These are phyloP conservation scores for Podila minutissima DNA, from an alignment of 192 early-diverging fungal species.

Conservation along the genomic window DNA sequence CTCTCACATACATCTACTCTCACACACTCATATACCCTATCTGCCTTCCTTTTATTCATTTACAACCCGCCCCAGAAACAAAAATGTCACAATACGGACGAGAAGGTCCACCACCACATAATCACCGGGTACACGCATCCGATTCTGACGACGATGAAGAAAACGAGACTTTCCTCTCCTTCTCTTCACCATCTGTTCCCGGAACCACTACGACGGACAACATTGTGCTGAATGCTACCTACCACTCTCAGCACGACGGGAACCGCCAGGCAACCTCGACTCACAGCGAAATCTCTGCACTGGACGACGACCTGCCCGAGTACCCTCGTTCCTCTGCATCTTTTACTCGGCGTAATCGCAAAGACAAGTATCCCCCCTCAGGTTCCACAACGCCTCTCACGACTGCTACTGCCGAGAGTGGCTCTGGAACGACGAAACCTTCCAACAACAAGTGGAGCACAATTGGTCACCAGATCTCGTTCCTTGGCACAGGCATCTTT, in stretches of 20 bases:
- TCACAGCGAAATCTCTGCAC: neutral
- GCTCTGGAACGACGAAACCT: neutral
- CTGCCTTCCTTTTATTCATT: too few relatives aligned
- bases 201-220: neutral
- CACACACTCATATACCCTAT: too few relatives aligned
- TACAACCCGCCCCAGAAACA: too few relatives aligned
- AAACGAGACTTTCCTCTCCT: slow-evolving; percentile 17
- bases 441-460: slow-evolving; percentile 50
- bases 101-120: too few relatives aligned
- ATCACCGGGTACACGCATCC: too few relatives aligned
- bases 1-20: too few relatives aligned
- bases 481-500: slow-evolving; percentile 60
- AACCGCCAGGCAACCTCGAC: neutral
- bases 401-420: neutral
- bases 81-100: too few relatives aligned
- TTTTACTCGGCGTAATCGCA: neutral
- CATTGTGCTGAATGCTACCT: neutral
- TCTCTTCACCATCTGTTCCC: slow-evolving; percentile 15
- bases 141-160: slow-evolving; percentile 19
- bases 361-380: neutral
- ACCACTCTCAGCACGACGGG: neutral
- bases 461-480: slow-evolving; percentile 56
- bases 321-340: neutral
- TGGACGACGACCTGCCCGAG: neutral
- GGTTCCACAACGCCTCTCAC: too few relatives aligned